A percentile compares a stretch with the other conserved stretches of the same genome.
Evolutionary conservation across 768 basidiomycete genomes (phyloP).

Genomic region (Lentinula raphanica): DNA sequence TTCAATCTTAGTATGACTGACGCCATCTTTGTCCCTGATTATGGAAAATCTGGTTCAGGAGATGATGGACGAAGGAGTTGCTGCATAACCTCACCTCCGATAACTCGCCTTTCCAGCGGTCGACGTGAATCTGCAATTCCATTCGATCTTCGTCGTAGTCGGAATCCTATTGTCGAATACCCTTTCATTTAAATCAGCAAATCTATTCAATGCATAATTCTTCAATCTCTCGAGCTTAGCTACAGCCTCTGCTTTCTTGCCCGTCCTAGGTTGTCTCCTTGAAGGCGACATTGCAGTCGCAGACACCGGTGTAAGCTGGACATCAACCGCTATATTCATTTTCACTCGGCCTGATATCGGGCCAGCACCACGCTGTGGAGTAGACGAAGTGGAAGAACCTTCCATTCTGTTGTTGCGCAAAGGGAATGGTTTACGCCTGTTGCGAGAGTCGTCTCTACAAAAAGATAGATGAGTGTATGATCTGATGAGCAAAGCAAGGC

Average conservation of each 20-base stretch:
- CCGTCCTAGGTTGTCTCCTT: conserved; percentile 18
- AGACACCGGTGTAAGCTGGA: not conserved
- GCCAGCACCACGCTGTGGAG: not conserved
- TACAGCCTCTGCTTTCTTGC: conserved; percentile 37
- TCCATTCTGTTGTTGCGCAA: conserved; percentile 14
- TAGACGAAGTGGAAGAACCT: not conserved
- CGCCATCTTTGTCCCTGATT: conserved; percentile 49
- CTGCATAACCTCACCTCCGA: conserved; percentile 38
- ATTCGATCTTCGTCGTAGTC: conserved; percentile 47
- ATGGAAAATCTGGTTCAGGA: not conserved
- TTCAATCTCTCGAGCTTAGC: conserved; percentile 41
- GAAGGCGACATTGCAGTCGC: conserved; percentile 10
- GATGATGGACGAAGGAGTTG: not conserved
- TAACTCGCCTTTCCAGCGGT: conserved; percentile 71
- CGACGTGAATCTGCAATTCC: conserved; percentile 61
- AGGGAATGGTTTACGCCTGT: conserved; percentile 39
- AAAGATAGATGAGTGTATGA: not conserved
- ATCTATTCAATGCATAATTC: conserved; percentile 54
- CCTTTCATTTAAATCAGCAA: conserved; percentile 49
- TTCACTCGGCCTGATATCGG: not conserved
- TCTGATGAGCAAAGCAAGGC: not conserved
- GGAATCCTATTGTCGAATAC: conserved; percentile 58
- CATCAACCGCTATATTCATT: not conserved
- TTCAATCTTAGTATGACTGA: conserved; percentile 61
- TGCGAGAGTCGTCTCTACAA: conserved; percentile 42